These are phyloP conservation scores for Neocucurbitaria cava DNA, from an alignment of 2,329 filamentous ascomycete genomes.

Conservation along the genomic window DNA sequence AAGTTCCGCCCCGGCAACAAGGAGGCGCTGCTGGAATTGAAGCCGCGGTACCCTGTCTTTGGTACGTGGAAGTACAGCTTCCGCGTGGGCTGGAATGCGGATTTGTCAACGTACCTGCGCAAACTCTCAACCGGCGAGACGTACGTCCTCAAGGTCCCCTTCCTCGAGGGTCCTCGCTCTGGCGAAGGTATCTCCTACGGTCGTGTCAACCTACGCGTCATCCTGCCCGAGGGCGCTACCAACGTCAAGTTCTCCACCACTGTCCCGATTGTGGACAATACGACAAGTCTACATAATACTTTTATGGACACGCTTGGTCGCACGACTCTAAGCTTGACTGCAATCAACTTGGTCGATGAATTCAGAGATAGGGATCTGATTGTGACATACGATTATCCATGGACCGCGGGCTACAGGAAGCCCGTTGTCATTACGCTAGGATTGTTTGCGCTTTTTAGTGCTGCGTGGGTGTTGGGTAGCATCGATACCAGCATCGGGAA, in stretches of 20 bases:
- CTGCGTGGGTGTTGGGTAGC: constrained; percentile 76
- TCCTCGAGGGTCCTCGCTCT: constrained; percentile 90
- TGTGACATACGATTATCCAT: constrained; percentile 86
- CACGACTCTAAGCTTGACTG: constrained; percentile 79
- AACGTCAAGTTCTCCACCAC: constrained; percentile 80
- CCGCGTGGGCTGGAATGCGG: constrained; percentile 92
- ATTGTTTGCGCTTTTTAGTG: constrained; percentile 74
- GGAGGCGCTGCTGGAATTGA: constrained; percentile 85
- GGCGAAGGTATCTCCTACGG: constrained; percentile 86
- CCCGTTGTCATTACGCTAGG: constrained; percentile 81
- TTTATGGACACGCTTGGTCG: constrained; percentile 94
- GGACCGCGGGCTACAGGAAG: constrained; percentile 79
- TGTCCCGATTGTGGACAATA: constrained; percentile 71
- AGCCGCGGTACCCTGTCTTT: constrained; percentile 94
- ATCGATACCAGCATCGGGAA: constrained; percentile 82
- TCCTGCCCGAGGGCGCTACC: constrained; percentile 90
- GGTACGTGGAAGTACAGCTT: constrained; percentile 99
- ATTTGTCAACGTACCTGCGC: constrained; percentile 78
- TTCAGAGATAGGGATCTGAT: constrained; percentile 82
- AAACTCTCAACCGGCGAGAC: constrained; percentile 66
- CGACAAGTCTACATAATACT: constrained; percentile 75
- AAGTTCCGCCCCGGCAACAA: constrained; percentile 79
- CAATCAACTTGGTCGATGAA: constrained; percentile 89
- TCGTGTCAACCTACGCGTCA: constrained; percentile 77
- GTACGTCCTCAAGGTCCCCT: constrained; percentile 89